Base-by-base conservation (phyloP, 768 basidiomycete genomes). In the Jaapia argillacea region DNA sequence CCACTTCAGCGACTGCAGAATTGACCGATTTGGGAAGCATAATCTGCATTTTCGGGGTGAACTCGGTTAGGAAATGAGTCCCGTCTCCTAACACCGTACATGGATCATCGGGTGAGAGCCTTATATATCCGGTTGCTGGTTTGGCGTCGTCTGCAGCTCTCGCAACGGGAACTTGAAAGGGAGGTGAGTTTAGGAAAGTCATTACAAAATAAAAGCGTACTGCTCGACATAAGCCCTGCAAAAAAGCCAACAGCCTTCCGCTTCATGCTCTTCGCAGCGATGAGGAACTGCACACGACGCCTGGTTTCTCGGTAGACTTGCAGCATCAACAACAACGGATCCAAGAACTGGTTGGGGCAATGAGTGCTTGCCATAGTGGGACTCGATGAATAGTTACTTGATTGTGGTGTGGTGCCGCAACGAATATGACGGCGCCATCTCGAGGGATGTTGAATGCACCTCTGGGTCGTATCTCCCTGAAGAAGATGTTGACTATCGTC, bases 391-490 rank as follows among this genome's bases (percentile, higher is more conserved):
- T 45, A 54, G 64, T 33, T 54, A 82, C 89, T 66, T 92, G 89
- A 60, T 96, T 96, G 55, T 81, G 79, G 61, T 97, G 92, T 33
- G 92, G 92, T 6, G 88, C 93, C 35, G 75, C 90, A 40, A 90
- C 90, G 60, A 96, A 92, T 50, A 98, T 88, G 43, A 94, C 77
- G 2, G 94, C 87, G 0, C 91, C 94, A 45, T 87, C 75, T 45
- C 72, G 73, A 21, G 94, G 94, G 46, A 98, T 88, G 59, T 96
- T 88, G 74, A 86, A 97, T 25, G 92, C 86, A 41, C 94, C 89
- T 61, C 94, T 72, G 3, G 92, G 88, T 46, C 94, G 75, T 54
- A 97, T 82, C 66, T 98, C 94, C 51, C 94, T 72, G 69, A 98
- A 98, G 73, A 98, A 98, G 52, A 98, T 81, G 64, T 86, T 86